Conservation (phyloP, 768 basidiomycete genomes). For the Calocybe gangraenosa region DNA sequence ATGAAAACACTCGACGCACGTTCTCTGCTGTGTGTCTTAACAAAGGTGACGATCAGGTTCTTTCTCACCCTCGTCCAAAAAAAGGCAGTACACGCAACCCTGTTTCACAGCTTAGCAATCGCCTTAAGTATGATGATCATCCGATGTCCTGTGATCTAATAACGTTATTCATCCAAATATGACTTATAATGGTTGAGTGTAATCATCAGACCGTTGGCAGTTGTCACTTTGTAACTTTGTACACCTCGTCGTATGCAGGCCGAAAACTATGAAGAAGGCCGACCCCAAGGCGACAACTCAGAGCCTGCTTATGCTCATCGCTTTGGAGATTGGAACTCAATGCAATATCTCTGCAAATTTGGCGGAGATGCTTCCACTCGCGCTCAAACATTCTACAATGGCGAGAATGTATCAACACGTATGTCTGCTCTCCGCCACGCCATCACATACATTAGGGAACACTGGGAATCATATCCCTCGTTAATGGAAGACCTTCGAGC, state of each 20-base stretch:
- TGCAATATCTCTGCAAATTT: constrained; percentile 11
- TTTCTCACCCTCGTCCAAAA: too few relatives aligned
- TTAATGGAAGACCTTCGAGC: constrained; percentile 11
- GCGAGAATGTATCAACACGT: constrained; percentile 6
- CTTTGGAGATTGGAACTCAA: constrained; percentile 12
- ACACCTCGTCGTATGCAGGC: background rate
- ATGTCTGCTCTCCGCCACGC: constrained; percentile 12
- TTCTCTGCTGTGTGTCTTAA: too few relatives aligned
- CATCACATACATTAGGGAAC: constrained; percentile 11
- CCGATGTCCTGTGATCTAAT: background rate
- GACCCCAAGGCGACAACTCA: background rate
- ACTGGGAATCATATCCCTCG: constrained; percentile 10
- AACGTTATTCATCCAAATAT: too few relatives aligned
- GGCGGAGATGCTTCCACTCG: constrained; percentile 6
- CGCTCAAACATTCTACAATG: constrained; percentile 15
- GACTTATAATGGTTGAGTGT: too few relatives aligned
- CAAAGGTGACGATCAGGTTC: too few relatives aligned
- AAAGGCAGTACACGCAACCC: too few relatives aligned
- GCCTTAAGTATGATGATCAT: too few relatives aligned
- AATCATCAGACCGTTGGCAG: too few relatives aligned
- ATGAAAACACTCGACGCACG: too few relatives aligned
- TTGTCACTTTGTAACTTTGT: background rate
- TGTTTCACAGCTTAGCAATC: too few relatives aligned
- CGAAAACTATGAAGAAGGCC: background rate
- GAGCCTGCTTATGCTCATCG: constrained; percentile 6